Percentiles rank a stretch among this genome's conserved stretches.
phyloP scores from a whole-genome alignment of 805 yeast species.

The Cyberlindnera meyerae region DNA sequence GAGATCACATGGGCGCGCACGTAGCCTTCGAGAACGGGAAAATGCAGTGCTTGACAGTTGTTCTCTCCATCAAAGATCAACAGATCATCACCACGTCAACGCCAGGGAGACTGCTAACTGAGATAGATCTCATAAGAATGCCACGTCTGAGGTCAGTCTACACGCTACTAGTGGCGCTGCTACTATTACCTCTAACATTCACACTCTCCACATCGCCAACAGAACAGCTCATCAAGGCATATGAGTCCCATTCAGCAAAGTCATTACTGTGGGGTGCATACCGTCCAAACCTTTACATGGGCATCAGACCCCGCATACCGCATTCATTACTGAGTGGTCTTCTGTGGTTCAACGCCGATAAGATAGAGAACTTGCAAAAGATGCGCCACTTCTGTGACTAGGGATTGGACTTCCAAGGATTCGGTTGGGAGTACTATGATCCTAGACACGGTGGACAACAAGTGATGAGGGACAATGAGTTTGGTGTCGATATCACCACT shows the following conservation, averaged over 20 bases:
- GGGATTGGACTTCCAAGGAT: conserved; percentile 61
- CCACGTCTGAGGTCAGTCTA: background rate
- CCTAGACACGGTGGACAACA: conserved; percentile 86
- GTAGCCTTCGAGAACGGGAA: no score
- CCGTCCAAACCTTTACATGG: conserved; percentile 80
- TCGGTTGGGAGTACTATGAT: conserved; percentile 86
- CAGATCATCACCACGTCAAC: no score
- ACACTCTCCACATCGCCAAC: background rate
- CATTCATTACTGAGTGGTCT: conserved; percentile 71
- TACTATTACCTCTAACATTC: background rate
- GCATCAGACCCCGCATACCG: conserved; percentile 79
- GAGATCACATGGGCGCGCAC: no score
- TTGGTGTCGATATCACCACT: conserved; percentile 57
- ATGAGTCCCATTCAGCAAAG: conserved; percentile 35
- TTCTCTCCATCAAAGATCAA: no score
- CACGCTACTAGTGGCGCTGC: background rate
- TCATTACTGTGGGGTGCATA: conserved; percentile 90
- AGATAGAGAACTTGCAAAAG: conserved; percentile 44
- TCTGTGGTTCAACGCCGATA: conserved; percentile 79
- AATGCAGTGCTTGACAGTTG: no score
- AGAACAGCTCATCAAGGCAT: conserved; percentile 16
- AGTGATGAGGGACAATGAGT: conserved; percentile 59
- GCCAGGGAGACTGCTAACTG: no score
- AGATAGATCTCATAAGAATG: no score
- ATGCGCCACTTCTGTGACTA: conserved; percentile 76